Conservation (phyloP, 768 basidiomycete genomes). For the Leccinellum luteum region DNA sequence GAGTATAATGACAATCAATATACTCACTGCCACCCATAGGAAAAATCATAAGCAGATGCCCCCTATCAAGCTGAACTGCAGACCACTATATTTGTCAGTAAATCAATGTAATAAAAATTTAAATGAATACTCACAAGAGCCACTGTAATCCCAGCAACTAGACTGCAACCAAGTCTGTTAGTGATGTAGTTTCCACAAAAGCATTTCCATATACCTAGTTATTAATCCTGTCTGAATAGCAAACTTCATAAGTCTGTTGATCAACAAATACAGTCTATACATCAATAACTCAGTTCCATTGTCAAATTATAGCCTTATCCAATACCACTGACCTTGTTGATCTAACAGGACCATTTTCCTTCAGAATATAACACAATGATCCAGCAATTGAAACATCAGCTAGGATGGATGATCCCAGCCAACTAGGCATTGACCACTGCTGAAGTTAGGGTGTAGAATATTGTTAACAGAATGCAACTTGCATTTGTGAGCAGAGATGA, state of each 20-base stretch:
- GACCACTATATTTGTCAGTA: slow-evolving; percentile 17
- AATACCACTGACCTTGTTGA: slow-evolving; percentile 14
- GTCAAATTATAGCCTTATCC: neutral
- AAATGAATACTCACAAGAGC: slow-evolving; percentile 17
- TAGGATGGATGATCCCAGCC: slow-evolving; percentile 22
- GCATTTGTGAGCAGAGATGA: neutral
- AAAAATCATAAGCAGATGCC: slow-evolving; percentile 24
- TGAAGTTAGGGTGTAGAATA: neutral
- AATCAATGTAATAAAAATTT: neutral
- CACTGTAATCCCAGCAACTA: slow-evolving; percentile 10
- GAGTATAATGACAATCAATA: neutral
- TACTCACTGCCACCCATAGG: slow-evolving; percentile 26
- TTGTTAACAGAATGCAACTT: neutral
- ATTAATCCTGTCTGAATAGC: slow-evolving; percentile 27
- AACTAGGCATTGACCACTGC: slow-evolving; percentile 22
- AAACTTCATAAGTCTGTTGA: slow-evolving; percentile 19
- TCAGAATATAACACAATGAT: slow-evolving; percentile 16
- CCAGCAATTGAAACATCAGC: slow-evolving; percentile 24
- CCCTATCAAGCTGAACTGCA: slow-evolving; percentile 11
- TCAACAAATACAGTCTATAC: slow-evolving; percentile 11
- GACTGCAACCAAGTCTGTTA: slow-evolving; percentile 9
- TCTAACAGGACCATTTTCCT: neutral
- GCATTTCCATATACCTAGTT: slow-evolving; percentile 15
- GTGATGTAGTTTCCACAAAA: neutral
- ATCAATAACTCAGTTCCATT: neutral